Conservation (phyloP, 1,284 basidiomycete species). For the Fereydounia khargensis region DNA sequence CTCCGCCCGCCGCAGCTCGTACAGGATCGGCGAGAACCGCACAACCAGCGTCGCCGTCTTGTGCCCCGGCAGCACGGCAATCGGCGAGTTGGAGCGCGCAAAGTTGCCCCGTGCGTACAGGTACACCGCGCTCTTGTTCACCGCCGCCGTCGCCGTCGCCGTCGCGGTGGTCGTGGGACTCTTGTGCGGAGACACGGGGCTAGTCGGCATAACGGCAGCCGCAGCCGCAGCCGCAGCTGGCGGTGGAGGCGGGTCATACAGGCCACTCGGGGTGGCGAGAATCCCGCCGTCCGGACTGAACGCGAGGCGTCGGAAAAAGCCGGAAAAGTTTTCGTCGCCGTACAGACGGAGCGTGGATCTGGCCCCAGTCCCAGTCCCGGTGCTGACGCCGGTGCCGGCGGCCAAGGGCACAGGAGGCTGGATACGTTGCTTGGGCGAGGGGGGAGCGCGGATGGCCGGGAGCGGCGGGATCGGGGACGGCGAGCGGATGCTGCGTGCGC, state of each 20-base stretch:
- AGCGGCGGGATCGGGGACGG: slow-evolving; percentile 59
- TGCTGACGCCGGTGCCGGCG: slow-evolving; percentile 11
- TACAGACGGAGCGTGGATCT: slow-evolving; percentile 64
- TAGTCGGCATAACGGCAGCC: slow-evolving; percentile 2
- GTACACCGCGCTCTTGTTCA: slow-evolving; percentile 71
- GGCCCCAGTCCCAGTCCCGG: slow-evolving; percentile 15
- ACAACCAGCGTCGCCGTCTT: slow-evolving; percentile 92
- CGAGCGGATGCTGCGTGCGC: slow-evolving; percentile 40
- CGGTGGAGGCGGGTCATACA: slow-evolving; percentile 64
- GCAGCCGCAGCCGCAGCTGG: too few relatives aligned
- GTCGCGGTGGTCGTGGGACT: slow-evolving; percentile 8
- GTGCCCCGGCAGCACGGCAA: slow-evolving; percentile 92
- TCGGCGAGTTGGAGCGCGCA: slow-evolving; percentile 66
- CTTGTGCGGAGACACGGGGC: slow-evolving; percentile 27
- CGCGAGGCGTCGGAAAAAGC: slow-evolving; percentile 89
- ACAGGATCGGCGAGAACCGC: slow-evolving; percentile 87
- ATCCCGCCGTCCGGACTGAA: slow-evolving; percentile 94
- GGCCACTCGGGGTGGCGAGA: slow-evolving; percentile 89
- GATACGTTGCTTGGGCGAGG: slow-evolving; percentile 43
- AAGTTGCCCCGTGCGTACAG: slow-evolving; percentile 94
- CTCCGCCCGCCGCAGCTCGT: slow-evolving; percentile 68
- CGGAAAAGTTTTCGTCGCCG: slow-evolving; percentile 90
- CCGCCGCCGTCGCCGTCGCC: slow-evolving; percentile 7
- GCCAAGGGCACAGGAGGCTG: too few relatives aligned
- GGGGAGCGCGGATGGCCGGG: slow-evolving; percentile 50